Percentiles rank a stretch among this genome's conserved stretches.
These are phyloP conservation scores for Dryas drummondii DNA, from an alignment of 306 rosid genomes.

Conservation along the genomic window DNA sequence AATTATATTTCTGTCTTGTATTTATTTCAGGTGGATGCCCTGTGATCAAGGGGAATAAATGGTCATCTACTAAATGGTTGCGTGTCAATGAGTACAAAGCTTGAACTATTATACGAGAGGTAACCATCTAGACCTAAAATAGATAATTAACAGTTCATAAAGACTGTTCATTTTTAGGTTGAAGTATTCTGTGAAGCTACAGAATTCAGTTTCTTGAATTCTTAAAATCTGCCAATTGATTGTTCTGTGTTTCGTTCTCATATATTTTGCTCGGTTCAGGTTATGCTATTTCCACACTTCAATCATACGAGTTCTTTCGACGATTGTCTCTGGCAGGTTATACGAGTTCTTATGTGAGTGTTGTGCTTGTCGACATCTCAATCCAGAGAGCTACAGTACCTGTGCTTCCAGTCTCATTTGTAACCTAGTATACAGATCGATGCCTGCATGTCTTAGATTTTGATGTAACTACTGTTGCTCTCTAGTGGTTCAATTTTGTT, in stretches of 20 bases:
- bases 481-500: conserved; percentile 40
- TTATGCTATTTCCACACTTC: not conserved
- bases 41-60: conserved; percentile 89
- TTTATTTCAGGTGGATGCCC: conserved; percentile 92
- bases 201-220: not conserved
- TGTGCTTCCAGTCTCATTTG: conserved; percentile 28
- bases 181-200: not conserved
- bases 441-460: conserved; percentile 34
- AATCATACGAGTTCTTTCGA: not conserved
- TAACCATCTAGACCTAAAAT: conserved; percentile 18
- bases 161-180: not conserved
- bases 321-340: conserved; percentile 43
- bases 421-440: conserved; percentile 21
- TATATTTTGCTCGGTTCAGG: not conserved
- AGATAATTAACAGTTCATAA: not conserved
- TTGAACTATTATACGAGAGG: conserved; percentile 51
- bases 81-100: conserved; percentile 70
- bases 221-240: not conserved
- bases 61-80: conserved; percentile 98
- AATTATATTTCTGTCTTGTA: not conserved
- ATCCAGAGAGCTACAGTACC: conserved; percentile 26
- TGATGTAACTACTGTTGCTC: conserved; percentile 34
- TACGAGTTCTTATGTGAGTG: conserved; percentile 30
- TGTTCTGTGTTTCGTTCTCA: not conserved
- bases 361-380: conserved; percentile 26